These are phyloP conservation scores for Gonium pectorale DNA, from an alignment of 139 green algal genomes.

Conservation along the genomic window DNA sequence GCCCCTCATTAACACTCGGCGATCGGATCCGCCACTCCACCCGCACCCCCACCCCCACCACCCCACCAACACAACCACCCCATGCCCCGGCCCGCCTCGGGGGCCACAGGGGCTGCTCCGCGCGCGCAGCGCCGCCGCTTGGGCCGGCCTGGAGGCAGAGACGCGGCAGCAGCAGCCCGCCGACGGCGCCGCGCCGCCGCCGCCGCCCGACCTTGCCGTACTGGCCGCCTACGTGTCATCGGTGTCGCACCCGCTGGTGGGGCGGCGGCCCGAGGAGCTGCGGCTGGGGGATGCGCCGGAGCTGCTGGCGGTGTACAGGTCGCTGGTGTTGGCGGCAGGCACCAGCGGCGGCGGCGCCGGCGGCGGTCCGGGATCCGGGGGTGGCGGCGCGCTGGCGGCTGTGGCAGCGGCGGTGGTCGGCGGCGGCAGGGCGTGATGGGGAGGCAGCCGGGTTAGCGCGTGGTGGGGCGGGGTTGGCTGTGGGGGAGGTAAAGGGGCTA, in stretches of 20 bases:
- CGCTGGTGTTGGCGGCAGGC: constrained; percentile 10
- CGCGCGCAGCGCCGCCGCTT: not conserved
- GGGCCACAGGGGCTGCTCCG: constrained; percentile 4
- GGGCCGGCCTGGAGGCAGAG: not conserved
- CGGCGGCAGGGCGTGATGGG: too few species aligned
- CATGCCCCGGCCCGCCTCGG: too few species aligned
- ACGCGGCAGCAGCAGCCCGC: not conserved
- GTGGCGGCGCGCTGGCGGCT: too few species aligned
- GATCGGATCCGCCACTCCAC: too few species aligned
- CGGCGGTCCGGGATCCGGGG: too few species aligned
- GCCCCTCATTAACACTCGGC: not conserved
- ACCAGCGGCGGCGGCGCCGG: not conserved
- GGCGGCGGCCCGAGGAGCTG: constrained; percentile 35
- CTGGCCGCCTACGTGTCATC: constrained; percentile 1
- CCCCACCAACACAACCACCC: too few species aligned
- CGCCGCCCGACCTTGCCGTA: not conserved
- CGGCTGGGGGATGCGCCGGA: constrained; percentile 27
- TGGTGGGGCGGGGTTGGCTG: too few species aligned
- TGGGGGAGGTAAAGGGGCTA: too few species aligned
- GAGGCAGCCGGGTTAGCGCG: too few species aligned
- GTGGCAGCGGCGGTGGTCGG: too few species aligned
- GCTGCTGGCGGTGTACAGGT: constrained; percentile 43
- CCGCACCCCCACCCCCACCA: not conserved
- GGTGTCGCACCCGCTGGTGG: not conserved
- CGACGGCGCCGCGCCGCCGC: not conserved